Evolutionary conservation across 2,329 filamentous ascomycete species (phyloP).

Genomic region (Diplodia sapinea): DNA sequence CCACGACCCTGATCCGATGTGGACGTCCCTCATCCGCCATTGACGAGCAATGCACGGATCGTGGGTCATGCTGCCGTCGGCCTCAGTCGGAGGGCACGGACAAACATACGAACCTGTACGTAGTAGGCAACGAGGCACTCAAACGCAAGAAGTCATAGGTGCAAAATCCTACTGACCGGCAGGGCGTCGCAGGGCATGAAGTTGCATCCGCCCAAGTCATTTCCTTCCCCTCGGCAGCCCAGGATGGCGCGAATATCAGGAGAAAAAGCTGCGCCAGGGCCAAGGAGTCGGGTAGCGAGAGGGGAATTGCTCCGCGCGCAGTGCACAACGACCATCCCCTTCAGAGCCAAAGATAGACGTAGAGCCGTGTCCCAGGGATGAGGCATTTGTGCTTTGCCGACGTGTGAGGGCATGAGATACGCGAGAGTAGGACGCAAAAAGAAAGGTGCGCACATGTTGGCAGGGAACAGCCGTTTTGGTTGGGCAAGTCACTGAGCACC

Average conservation of each 20-base stretch:
- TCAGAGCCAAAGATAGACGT: background rate
- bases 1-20: background rate
- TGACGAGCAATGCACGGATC: background rate
- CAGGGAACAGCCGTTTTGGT: background rate
- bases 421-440: background rate
- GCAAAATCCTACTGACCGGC: background rate
- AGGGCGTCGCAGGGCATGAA: background rate
- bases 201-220: background rate
- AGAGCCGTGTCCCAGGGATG: background rate
- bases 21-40: background rate
- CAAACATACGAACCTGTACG: background rate
- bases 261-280: background rate
- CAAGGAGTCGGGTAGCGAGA: background rate
- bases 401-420: background rate
- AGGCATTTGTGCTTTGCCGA: background rate
- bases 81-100: background rate
- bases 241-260: background rate
- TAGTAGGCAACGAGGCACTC: background rate
- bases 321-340: background rate
- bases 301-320: background rate
- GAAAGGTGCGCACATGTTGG: background rate
- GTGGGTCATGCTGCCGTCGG: background rate
- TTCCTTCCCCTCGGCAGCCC: background rate
- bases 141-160: background rate
- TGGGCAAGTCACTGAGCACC: background rate